Percentiles rank a stretch among this genome's conserved stretches.
phyloP scores from a whole-genome alignment of 2,329 filamentous ascomycete species.

The Sphaceloma murrayae region DNA sequence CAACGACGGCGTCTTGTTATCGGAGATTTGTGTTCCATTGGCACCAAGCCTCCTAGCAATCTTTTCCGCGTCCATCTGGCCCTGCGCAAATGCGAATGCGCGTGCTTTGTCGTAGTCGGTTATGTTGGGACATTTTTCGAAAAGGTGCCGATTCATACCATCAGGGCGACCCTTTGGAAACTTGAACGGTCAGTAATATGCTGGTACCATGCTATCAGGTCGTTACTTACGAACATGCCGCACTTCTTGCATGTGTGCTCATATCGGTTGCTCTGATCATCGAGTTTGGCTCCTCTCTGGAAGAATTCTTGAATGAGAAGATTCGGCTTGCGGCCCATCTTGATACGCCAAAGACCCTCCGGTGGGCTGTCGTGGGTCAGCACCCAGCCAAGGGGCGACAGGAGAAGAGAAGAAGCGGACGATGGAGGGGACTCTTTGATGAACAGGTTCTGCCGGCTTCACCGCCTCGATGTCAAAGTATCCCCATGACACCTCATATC shows the following conservation, averaged over 20 bases:
- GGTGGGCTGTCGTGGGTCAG: background rate
- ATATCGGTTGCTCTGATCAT: constrained; percentile 85
- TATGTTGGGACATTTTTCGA: constrained; percentile 72
- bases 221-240: constrained; percentile 56
- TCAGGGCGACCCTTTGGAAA: constrained; percentile 87
- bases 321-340: constrained; percentile 76
- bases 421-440: background rate
- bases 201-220: background rate
- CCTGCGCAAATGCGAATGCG: constrained; percentile 24
- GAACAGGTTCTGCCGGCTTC: constrained; percentile 8
- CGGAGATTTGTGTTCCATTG: too few relatives aligned
- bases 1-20: too few relatives aligned
- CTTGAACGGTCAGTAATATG: constrained; percentile 26
- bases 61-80: constrained; percentile 10
- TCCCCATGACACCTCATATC: too few relatives aligned
- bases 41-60: constrained; percentile 4
- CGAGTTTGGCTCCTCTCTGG: constrained; percentile 72
- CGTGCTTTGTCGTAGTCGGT: constrained; percentile 41
- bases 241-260: constrained; percentile 83
- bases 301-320: constrained; percentile 82
- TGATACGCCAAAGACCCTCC: background rate
- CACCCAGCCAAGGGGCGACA: constrained; percentile 13
- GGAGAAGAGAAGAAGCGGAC: background rate
- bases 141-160: constrained; percentile 67
- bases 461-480: constrained; percentile 1